Evolutionary conservation across 768 basidiomycete genomes (phyloP), one percentile per base, ranked within the genome.

Genomic region (Polyporus arcularius): DNA sequence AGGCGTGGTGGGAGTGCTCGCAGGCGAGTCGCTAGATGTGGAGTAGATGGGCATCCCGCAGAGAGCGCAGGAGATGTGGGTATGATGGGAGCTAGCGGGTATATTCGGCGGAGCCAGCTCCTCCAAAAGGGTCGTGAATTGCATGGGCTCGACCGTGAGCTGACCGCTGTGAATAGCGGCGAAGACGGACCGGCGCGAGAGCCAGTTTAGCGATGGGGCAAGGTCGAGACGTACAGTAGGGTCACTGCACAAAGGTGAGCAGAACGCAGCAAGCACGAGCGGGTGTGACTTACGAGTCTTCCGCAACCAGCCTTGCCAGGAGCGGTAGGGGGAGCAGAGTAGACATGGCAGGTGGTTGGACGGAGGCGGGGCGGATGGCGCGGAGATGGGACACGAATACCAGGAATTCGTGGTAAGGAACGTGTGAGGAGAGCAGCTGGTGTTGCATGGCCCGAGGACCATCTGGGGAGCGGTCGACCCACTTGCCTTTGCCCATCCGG

Each of bases 161-260:
- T 95, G 90, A 0, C 94, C 94, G 9, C 82, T 84, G 65, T 98
- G 86, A 59, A 99, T 91, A 5, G 96, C 96, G 28, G 85, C 76
- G 4, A 88, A 80, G 26, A 98, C 89, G 4, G 87, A 87, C 31
- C 94, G 86, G 30, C 95, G 84, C 15, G 90, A 89, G n/a, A 98
- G 80, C 92, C 93, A 98, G 68, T 92, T 95, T 38, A 99, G 78
- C 12, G 94, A 92, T 0, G 96, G 93, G 0, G 97, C 95, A n/a
- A 92, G 78, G 70, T 98, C 97, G 16, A 99, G 82, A 9, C 97
- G 88, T 32, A 97, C 78, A 0, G 95, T 93, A 0, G 96, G 93
- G 67, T 99, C 96, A 26, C 95, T 94, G 72, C 4, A 60, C 55
- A 41, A 43, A 48, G 26, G 21, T 61, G 5, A 61, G 55, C 21